Base-by-base conservation (phyloP, 1,284 basidiomycete species). In the Rhodofomes roseus region DNA sequence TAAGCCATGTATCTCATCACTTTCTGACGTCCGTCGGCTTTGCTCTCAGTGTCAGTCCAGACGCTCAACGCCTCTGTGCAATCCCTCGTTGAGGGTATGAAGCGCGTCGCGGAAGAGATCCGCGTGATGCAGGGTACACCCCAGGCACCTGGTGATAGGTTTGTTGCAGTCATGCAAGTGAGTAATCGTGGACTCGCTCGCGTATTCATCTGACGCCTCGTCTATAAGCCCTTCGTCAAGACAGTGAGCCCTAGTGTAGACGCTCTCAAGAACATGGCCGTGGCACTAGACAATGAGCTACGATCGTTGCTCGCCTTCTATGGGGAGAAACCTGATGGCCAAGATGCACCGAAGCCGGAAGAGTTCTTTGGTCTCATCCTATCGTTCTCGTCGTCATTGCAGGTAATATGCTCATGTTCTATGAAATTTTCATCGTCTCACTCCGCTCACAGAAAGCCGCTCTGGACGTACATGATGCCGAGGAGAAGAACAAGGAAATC, bases 341-440 rank as follows among this genome's bases (percentile, higher is more conserved):
- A 82, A 0, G 86, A 88, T 14, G 77, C 83, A 1, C 80, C 80
- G 1, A 92, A 88, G 65, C 83, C 89, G 0, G 93, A 95, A 67
- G 88, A 90, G 61, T 86, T 95, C 68, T 94, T 95, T 66, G 83
- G 81, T 1, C 76, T 89, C 55, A 81, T 95, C 29, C 76, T 84
- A 20, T 82, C 85, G 0, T 95, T 95, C 72, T 90, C 90, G 0
- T 83, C 83, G 0, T 83, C 84, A 3, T 74, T 93, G 22, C 87
- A 89, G 81, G 88, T 39, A 16, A 39, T 18, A 14, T 85, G 16
- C 48, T n/a, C 50, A n/a, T 29, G 14, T 31, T 29, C 18, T 34
- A 16, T 22, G 14, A 29, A 23, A 11, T 16, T 20, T 7, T 27
- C 40, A 39, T 51, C 52, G 40, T 1, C 53, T 36, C 1, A 54